Percentiles rank a stretch among this genome's conserved stretches.
phyloP scores from a whole-genome alignment of 768 basidiomycete genomes.

The Russula earlei region DNA sequence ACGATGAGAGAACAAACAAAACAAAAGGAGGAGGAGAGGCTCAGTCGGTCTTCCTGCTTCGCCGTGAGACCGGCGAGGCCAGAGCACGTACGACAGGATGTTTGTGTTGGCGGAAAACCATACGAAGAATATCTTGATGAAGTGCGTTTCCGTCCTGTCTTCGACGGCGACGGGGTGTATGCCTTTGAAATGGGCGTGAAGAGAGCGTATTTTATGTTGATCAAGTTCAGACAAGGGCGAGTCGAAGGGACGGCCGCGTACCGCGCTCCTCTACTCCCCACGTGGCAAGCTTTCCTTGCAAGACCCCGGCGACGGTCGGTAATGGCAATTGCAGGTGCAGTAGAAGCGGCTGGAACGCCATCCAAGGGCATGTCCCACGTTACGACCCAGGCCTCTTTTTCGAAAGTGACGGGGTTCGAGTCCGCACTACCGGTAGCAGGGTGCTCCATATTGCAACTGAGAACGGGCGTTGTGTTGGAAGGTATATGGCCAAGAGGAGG shows the following conservation, averaged over 20 bases:
- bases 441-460: too few relatives aligned
- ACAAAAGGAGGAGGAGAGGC: too few relatives aligned
- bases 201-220: too few relatives aligned
- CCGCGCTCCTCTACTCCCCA: background rate
- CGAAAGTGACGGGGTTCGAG: too few relatives aligned
- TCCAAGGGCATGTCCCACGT: too few relatives aligned
- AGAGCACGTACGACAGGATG: slow-evolving; percentile 29
- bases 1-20: background rate
- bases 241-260: background rate
- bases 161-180: slow-evolving; percentile 29
- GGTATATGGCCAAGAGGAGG: too few relatives aligned
- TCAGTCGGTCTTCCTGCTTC: too few relatives aligned
- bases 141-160: slow-evolving; percentile 31
- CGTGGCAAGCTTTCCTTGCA: background rate
- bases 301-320: background rate
- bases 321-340: background rate
- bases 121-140: slow-evolving; percentile 34
- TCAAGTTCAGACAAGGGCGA: too few relatives aligned
- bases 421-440: too few relatives aligned
- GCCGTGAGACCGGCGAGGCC: background rate
- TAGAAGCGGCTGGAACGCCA: background rate
- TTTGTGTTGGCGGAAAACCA: slow-evolving; percentile 35
- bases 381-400: too few relatives aligned
- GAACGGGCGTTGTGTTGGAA: too few relatives aligned
- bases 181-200: too few relatives aligned